phyloP scores from a whole-genome alignment of 768 basidiomycete genomes.

The Hygrocybe punicea region DNA sequence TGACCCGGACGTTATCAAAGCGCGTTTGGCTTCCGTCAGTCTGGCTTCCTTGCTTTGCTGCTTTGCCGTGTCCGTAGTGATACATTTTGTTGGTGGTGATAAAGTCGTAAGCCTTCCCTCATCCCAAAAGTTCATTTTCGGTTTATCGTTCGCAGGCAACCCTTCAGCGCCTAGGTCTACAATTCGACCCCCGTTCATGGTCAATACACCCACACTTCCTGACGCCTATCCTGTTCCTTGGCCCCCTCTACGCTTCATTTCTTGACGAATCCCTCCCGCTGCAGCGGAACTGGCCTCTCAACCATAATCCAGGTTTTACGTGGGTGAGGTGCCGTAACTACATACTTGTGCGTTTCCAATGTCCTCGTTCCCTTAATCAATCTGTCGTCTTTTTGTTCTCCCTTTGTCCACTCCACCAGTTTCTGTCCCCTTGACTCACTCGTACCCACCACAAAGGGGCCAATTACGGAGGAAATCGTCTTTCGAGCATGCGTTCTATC shows the following conservation, averaged over 20 bases:
- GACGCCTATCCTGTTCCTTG: conserved; percentile 70
- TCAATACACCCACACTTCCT: conserved; percentile 53
- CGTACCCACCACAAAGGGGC: conserved; percentile 53
- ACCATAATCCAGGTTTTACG: conserved; percentile 43
- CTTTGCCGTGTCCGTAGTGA: conserved; percentile 46
- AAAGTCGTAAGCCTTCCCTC: conserved; percentile 15
- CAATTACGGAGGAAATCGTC: conserved; percentile 88
- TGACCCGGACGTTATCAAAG: conserved; percentile 81
- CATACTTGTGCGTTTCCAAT: conserved; percentile 36
- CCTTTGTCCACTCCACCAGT: background rate
- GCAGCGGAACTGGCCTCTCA: conserved; percentile 49
- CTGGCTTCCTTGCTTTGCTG: conserved; percentile 61
- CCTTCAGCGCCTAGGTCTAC: conserved; percentile 40
- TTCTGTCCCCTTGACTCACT: background rate
- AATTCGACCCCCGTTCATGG: conserved; percentile 5
- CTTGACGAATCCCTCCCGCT: conserved; percentile 50
- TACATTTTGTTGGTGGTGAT: conserved; percentile 21
- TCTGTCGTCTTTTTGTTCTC: background rate
- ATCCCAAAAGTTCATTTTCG: background rate
- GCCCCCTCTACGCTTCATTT: conserved; percentile 65
- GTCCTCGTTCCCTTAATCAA: background rate
- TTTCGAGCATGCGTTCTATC: conserved; percentile 84
- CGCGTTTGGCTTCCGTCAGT: conserved; percentile 66
- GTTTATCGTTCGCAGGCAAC: conserved; percentile 24
- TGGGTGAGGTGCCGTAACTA: conserved; percentile 74